phyloP scores from a whole-genome alignment of 2,329 filamentous ascomycete species.

The Blastomyces emzantsi region DNA sequence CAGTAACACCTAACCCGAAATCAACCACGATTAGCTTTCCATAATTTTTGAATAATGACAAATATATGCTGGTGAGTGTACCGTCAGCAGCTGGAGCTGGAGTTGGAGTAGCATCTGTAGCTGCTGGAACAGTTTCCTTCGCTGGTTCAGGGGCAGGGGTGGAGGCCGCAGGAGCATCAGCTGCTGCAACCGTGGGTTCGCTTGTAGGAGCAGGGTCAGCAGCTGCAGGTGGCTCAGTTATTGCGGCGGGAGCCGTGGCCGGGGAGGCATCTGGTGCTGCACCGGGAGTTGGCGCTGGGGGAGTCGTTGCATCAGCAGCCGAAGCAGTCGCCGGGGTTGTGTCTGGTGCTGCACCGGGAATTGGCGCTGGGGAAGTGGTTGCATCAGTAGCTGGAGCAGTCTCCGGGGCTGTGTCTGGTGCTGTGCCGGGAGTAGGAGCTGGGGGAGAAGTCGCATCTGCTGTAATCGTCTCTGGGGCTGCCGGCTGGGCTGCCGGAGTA shows the following conservation, averaged over 20 bases:
- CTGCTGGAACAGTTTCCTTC: background rate
- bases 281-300: slow-evolving; percentile 14
- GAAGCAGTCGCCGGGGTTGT: slow-evolving; percentile 13
- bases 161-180: background rate
- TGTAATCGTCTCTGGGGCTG: slow-evolving; percentile 13
- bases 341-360: slow-evolving; percentile 9
- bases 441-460: slow-evolving; percentile 10
- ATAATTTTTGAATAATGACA: background rate
- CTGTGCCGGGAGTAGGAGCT: slow-evolving; percentile 13
- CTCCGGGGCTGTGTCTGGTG: slow-evolving; percentile 8
- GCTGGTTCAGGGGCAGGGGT: slow-evolving; percentile 1
- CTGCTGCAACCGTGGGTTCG: slow-evolving; percentile 16
- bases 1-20: slow-evolving; percentile 6
- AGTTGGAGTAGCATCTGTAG: slow-evolving; percentile 7
- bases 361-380: slow-evolving; percentile 11
- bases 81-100: slow-evolving; percentile 1
- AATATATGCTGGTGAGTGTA: background rate
- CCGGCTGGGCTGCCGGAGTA: slow-evolving; percentile 8
- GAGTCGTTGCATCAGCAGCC: background rate
- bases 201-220: slow-evolving; percentile 23
- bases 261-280: slow-evolving; percentile 7
- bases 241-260: background rate
- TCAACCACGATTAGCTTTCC: slow-evolving; percentile 2
- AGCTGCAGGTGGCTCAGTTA: slow-evolving; percentile 12
- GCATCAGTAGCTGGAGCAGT: slow-evolving; percentile 9